Percentiles rank a stretch among this genome's conserved stretches.
phyloP scores from a whole-genome alignment of 177 flowering plant species.

The Vitis hybrid region DNA sequence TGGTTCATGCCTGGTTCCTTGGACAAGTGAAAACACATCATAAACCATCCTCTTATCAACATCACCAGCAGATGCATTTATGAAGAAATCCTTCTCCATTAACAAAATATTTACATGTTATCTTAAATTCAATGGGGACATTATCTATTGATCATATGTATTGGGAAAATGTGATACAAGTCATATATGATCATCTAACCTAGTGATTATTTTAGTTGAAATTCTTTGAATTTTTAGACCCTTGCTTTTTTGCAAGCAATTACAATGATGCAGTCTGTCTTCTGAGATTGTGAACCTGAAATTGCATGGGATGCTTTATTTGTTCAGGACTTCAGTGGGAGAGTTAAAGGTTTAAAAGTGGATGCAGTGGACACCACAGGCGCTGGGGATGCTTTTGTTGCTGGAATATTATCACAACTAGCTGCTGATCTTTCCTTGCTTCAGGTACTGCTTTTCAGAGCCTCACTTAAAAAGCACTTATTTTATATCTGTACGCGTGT shows the following conservation, averaged over 20 bases:
- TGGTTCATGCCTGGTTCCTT: too few species aligned
- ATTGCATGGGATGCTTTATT: neutral
- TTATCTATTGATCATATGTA: neutral
- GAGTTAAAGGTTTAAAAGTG: constrained; percentile 70
- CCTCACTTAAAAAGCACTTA: neutral
- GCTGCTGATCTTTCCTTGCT: constrained; percentile 73
- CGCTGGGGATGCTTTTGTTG: constrained; percentile 97
- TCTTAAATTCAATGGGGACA: too few species aligned
- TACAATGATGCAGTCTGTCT: neutral
- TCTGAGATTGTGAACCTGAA: neutral
- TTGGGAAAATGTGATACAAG: neutral
- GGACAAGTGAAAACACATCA: too few species aligned
- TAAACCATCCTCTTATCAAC: too few species aligned
- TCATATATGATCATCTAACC: neutral
- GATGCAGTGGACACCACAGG: constrained; percentile 90
- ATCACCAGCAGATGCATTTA: too few species aligned
- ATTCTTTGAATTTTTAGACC: neutral
- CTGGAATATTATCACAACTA: constrained; percentile 76
- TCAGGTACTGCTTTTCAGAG: constrained; percentile 48
- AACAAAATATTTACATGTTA: too few species aligned
- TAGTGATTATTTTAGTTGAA: neutral
- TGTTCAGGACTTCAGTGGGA: constrained; percentile 75
- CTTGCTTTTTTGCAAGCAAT: neutral
- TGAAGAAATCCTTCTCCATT: too few species aligned
- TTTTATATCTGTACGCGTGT: neutral